Base-by-base conservation (phyloP, 2,329 filamentous ascomycete species). In the Aspergillus floridensis region DNA sequence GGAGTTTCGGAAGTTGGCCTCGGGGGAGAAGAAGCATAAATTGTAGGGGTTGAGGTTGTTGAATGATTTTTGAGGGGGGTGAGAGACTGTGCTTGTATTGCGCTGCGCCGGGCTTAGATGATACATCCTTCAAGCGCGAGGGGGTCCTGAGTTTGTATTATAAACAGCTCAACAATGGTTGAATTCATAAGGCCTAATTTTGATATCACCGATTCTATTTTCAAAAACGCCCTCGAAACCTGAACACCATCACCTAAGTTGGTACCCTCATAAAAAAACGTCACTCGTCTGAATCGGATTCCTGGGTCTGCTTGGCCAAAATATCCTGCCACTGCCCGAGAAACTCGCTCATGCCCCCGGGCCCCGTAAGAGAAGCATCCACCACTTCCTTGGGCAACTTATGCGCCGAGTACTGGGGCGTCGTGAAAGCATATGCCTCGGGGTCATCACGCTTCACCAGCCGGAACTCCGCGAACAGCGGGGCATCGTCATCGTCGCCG, bases 331-430 rank as follows among this genome's bases (percentile, higher is more conserved):
- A 93, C 70, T 88, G 84, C 65, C 83, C 82, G 62, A 90, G 86
- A 77, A 95, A 93, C 76, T 96, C 92, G 61, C 88, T 83, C 79
- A 98, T 83, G 0, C 89, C 89, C 3, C 89, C 90, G 57, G 90
- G 86, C 3, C 90, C 89, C 1, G 83, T 83, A 21, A 81, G 77
- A 31, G 83, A 84, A 2, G 86, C 86, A 69, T 88, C 86, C 2
- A 97, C 93, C 2, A 98, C 92, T 67, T 99, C 95, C 74, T 88
- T 92, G 0, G 95, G 95, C 67, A 99, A 79, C 77, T 98, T 99
- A 72, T 98, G 93, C 3, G 95, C 93, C 62, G 92, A 96, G 75
- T 96, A 98, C 70, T 93, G 90, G 1, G 92, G 86, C 4, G 90
- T 89, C 65, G 85, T 87, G 72, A 97, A 96, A 66, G 89, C 90